A percentile compares a stretch with the other conserved stretches of the same genome.
Conservation (phyloP, 345 rosid genomes). For the Luvunga scandens region DNA sequence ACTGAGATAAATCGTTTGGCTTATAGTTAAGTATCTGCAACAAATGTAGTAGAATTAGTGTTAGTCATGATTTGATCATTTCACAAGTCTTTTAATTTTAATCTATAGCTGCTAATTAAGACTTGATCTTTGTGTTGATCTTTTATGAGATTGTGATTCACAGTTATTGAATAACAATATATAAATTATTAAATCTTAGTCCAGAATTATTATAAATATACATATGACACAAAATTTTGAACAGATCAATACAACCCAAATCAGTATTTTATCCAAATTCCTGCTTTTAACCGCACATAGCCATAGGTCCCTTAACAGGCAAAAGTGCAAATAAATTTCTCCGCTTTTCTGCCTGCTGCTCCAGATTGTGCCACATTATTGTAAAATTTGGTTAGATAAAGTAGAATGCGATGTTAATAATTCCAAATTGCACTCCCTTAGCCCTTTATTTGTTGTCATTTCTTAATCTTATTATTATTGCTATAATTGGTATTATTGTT, state of each 20-base stretch:
- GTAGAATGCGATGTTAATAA: conserved; percentile 26
- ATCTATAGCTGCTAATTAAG: no score
- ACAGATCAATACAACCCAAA: no score
- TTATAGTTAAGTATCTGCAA: not conserved
- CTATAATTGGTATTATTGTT: conserved; percentile 53
- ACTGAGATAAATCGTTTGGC: not conserved
- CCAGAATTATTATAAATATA: no score
- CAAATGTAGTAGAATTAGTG: not conserved
- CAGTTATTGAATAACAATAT: no score
- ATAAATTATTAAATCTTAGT: no score
- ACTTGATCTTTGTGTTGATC: no score
- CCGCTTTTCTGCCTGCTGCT: not conserved
- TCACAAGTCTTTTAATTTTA: no score
- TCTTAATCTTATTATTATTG: conserved; percentile 43
- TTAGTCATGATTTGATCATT: not conserved
- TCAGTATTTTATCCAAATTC: no score
- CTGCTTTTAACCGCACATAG: no score
- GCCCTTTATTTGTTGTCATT: conserved; percentile 36
- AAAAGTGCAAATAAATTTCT: not conserved
- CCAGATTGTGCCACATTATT: conserved; percentile 13
- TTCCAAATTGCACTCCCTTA: conserved; percentile 34
- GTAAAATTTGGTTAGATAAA: conserved; percentile 18
- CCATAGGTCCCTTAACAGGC: not conserved
- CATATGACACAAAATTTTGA: no score
- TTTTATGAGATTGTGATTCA: no score